Percentiles rank a stretch among this genome's conserved stretches.
These are phyloP conservation scores for Cadophora luteo-olivacea DNA, from an alignment of 2,329 filamentous ascomycete species.

Conservation along the genomic window DNA sequence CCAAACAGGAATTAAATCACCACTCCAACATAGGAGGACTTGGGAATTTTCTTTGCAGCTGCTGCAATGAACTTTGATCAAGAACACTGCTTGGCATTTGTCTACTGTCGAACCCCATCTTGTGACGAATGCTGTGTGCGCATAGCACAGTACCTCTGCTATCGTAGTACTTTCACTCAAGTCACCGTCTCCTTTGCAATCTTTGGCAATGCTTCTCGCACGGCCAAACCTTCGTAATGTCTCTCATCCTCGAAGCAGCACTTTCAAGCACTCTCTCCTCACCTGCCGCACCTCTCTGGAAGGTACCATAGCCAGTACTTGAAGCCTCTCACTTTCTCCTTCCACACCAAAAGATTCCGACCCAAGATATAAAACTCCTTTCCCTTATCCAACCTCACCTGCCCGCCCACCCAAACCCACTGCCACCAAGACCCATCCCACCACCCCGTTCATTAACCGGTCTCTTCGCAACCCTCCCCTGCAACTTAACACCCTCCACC, in stretches of 20 bases:
- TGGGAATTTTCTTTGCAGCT: background rate
- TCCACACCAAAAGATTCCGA: background rate
- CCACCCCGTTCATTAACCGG: conserved; percentile 72
- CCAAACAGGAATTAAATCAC: background rate
- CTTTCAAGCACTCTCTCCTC: too few relatives aligned
- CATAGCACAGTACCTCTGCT: background rate
- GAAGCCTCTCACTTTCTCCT: background rate
- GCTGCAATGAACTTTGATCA: background rate
- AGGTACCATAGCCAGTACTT: background rate
- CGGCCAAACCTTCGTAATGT: background rate
- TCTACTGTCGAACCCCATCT: background rate
- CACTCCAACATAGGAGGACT: background rate
- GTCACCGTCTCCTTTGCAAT: background rate
- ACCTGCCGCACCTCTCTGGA: too few relatives aligned
- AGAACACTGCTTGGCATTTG: background rate
- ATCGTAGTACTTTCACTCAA: background rate
- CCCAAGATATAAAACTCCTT: background rate
- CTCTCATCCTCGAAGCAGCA: background rate
- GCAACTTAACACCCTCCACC: conserved; percentile 79
- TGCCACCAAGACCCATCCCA: conserved; percentile 44
- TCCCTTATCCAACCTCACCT: conserved; percentile 35
- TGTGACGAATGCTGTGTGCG: background rate
- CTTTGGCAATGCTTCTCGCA: background rate
- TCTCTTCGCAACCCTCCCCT: conserved; percentile 79
- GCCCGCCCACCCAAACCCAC: conserved; percentile 44